These are phyloP conservation scores for Colletotrichum somersetense DNA, from an alignment of 2,329 filamentous ascomycete genomes.

Conservation along the genomic window DNA sequence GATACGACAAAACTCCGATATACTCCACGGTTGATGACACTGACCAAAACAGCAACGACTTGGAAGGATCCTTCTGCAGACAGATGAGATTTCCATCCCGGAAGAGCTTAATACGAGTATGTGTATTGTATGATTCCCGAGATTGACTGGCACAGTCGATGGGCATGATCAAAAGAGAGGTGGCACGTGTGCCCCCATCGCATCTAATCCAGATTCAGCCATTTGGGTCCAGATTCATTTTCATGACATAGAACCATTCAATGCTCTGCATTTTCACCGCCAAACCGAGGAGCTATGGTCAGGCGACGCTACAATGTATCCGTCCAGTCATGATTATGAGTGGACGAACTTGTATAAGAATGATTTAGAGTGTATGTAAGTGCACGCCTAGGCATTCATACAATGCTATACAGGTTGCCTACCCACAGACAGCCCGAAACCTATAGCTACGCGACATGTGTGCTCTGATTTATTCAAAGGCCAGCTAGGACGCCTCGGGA, in stretches of 20 bases:
- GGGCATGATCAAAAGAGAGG: too few species aligned
- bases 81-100: not conserved
- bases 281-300: too few species aligned
- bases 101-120: not conserved
- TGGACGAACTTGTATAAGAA: not conserved
- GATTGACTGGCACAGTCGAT: too few species aligned
- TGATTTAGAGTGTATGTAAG: not conserved
- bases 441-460: not conserved
- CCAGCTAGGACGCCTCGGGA: not conserved
- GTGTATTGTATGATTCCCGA: not conserved
- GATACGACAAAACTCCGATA: not conserved
- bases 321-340: not conserved
- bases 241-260: not conserved
- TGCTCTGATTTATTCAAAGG: not conserved
- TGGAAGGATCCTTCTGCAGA: not conserved
- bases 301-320: not conserved
- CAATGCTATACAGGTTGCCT: not conserved
- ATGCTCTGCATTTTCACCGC: rapidly evolving
- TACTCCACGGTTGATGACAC: not conserved
- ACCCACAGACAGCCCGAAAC: not conserved
- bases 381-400: not conserved
- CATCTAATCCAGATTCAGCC: not conserved
- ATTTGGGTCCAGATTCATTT: not conserved
- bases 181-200: not conserved
- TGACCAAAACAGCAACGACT: not conserved